Evolutionary conservation across 495 filamentous ascomycete genomes (phyloP), one percentile per base, ranked within the genome.

Genomic region (Penicillium riverlandense): DNA sequence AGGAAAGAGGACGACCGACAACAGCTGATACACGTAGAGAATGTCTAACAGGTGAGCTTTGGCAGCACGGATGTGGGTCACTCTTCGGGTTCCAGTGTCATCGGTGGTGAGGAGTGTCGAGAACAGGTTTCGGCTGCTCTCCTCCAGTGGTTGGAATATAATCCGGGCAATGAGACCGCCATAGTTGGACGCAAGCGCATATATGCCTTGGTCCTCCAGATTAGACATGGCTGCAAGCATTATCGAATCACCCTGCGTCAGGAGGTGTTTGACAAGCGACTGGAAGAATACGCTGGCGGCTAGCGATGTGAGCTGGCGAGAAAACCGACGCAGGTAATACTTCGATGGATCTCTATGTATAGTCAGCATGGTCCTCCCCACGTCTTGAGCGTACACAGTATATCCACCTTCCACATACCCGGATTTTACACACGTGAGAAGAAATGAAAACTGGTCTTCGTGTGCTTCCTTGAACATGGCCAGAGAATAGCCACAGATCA

Each of bases 121-220:
- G 58, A 97, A 96, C 46, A 95, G 77, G 50, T 82, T 87, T 15
- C 94, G 83, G 48, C 83, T 86, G 51, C 83, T 88, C 62, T 97
- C 94, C 57, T 99, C 92, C 52, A 97, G 78, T 8, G 92, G 92
- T 54, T 96, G 92, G 61, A 99, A 92, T 43, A 99, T 65, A 44
- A 96, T 78, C 10, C 92, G 83, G 3, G 94, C 92, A 40, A 94
- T 63, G 2, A 99, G 78, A 7, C 88, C 85, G 34, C 94, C 92
- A 69, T 99, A 99, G 57, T 96, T 96, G 40, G 86, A 83, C 28
- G 91, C 92, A 3, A 99, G 73, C 0, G 89, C 85, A 63, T 97
- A 99, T 12, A 88, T 82, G n/a, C 92, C 92, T 66, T 97, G 91
- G 9, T 88, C 85, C 32, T 76, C 69, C 6, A 88, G 74, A 2